Base-by-base conservation (phyloP, 2,329 filamentous ascomycete genomes). In the Cucurbitaria berberidis region DNA sequence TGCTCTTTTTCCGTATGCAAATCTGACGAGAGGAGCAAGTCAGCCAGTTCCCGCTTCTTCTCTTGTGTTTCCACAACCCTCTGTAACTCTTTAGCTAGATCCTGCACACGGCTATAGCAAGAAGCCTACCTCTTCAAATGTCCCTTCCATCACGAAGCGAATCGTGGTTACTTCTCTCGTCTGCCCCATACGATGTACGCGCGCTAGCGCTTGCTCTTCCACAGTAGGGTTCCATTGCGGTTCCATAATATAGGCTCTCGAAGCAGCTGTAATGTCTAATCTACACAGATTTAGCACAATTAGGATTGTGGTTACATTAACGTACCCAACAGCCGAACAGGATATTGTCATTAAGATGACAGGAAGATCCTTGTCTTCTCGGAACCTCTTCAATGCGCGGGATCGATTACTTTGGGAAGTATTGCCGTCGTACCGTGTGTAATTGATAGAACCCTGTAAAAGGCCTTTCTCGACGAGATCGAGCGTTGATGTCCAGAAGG, bases 271-370 rank as follows among this genome's bases (percentile, higher is more conserved):
- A 0, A 83, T 65, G 0, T 78, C 80, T 6, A 82, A 67, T 0
- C 79, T 81, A 44, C 8, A 34, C n/a, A 0, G 16, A 9, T 22
- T 57, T 24, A 55, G 45, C 19, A 19, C 3, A 9, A 18, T 30
- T 27, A 19, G 6, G 9, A 5, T 13, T 22, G 9, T 42, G 38
- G 16, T 24, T 13, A 36, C 18, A 29, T 15, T 8, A 18, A 29
- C 76, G 66, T 60, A 80, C 79, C 81, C 81, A n/a, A 80, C 77
- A 13, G 80, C 79, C 30, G 80, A 81, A 44, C 81, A 84, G 0
- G 78, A 77, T 1, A 83, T 62, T 0, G 81, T 82, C 1, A 83
- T 62, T 0, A 84, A 70, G 27, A 65, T 73, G 3, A 83, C 77
- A 0, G 68, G 66, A 4, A 80, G 57, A 0, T 35, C 53, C 0